Conservation (phyloP, 768 basidiomycete species). For the Lyophyllum atratum region DNA sequence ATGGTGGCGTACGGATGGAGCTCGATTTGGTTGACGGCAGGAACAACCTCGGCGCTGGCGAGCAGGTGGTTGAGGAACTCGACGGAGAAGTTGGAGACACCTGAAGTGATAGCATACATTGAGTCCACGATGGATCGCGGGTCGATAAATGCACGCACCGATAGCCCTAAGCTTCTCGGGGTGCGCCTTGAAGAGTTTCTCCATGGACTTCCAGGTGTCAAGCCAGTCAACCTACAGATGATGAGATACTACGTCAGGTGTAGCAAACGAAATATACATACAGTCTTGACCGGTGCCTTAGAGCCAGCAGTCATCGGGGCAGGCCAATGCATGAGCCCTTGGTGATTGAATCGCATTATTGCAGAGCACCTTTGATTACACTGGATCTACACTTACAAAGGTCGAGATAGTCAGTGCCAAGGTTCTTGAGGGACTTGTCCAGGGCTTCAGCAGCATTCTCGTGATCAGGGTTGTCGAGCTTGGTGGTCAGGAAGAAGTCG, state of each 20-base stretch:
- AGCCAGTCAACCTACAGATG: constrained; percentile 52
- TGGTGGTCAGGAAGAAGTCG: constrained; percentile 81
- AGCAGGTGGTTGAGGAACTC: constrained; percentile 64
- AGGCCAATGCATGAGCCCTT: constrained; percentile 85
- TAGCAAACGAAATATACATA: constrained; percentile 16
- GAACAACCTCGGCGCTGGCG: constrained; percentile 55
- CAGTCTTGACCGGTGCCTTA: constrained; percentile 49
- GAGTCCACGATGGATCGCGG: background rate
- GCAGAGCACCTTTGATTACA: background rate
- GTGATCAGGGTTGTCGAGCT: constrained; percentile 68
- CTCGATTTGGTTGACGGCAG: constrained; percentile 83
- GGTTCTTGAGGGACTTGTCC: constrained; percentile 62
- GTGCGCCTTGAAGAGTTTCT: constrained; percentile 61
- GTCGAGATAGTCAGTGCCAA: constrained; percentile 78
- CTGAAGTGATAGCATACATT: constrained; percentile 22
- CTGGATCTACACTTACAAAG: constrained; percentile 50
- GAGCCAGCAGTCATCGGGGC: constrained; percentile 64
- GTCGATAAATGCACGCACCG: constrained; percentile 37
- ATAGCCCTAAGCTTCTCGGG: constrained; percentile 79
- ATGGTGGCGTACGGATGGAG: constrained; percentile 58
- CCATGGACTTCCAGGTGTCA: constrained; percentile 82
- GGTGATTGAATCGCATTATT: background rate
- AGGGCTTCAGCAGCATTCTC: constrained; percentile 60
- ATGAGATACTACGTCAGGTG: background rate
- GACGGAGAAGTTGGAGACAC: constrained; percentile 73